Evolutionary conservation across 1,284 basidiomycete species (phyloP).

Genomic region (Somion occarium): DNA sequence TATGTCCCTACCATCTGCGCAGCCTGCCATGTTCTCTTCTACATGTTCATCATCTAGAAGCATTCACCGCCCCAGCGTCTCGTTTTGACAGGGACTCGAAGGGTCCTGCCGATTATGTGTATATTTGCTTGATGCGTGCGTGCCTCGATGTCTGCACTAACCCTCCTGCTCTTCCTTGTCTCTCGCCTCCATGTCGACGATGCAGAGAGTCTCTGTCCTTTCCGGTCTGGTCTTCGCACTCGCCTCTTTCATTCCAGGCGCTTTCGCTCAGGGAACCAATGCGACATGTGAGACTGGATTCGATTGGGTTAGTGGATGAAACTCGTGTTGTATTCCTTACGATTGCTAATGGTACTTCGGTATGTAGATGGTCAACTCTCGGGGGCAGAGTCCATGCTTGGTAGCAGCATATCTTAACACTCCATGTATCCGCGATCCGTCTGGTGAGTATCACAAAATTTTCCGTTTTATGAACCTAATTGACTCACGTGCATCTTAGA

Average conservation of each 20-base stretch:
- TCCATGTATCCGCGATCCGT: slow-evolving; percentile 14
- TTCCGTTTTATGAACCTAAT: neutral
- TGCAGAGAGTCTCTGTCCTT: neutral
- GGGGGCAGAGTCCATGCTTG: slow-evolving; percentile 15
- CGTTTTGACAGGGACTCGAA: too few relatives aligned
- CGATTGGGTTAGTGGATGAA: slow-evolving; percentile 11
- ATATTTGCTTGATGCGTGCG: neutral
- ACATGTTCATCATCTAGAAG: too few relatives aligned
- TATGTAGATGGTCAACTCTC: slow-evolving; percentile 13
- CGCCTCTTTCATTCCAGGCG: neutral
- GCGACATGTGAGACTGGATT: slow-evolving; percentile 12
- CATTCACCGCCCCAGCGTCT: neutral
- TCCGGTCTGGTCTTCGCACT: neutral
- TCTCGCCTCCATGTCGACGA: neutral
- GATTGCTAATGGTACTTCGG: neutral
- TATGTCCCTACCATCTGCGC: too few relatives aligned
- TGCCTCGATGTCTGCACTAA: neutral
- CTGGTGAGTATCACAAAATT: neutral
- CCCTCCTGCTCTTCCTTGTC: neutral
- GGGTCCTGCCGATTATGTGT: neutral
- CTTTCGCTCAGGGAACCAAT: slow-evolving; percentile 12
- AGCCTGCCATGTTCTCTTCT: too few relatives aligned
- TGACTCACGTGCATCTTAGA: slow-evolving; percentile 1
- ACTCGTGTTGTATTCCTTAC: neutral
- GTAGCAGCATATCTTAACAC: slow-evolving; percentile 15